Evolutionary conservation across 805 yeast species (phyloP), one percentile per base, ranked within the genome.

Genomic region (Wickerhamiella bombiphila): DNA sequence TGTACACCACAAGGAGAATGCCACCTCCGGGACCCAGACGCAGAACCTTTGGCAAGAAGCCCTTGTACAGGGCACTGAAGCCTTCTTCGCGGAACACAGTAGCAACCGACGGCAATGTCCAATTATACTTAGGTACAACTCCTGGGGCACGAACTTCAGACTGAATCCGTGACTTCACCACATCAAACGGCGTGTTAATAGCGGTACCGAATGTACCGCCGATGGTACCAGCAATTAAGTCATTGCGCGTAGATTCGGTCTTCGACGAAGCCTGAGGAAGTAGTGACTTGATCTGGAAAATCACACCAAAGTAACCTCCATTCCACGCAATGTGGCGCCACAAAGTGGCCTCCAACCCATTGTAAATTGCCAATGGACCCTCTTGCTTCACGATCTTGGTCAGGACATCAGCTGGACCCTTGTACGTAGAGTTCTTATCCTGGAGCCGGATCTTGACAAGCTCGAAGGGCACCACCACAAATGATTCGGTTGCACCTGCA

Each of bases 11-110:
- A 58, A 91, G 70, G 54, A 91, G 66, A 49, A 91, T 85, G 67
- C 99, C 99, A 59, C 99, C 99, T 55, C 99, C 99, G 43, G 99
- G 98, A 34, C 97, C 98, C 49, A 91, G 69, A 71, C 99, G 77
- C 56, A 91, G 68, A 9, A 91, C 96, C 68, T 91, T 91, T 49
- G 99, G 99, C 46, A 86, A 57, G 72, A 91, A 88, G 29, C 98
- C 98, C 65, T 86, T 88, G 63, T 86, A 88, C 42, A 91, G 70
- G 5, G 97, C 95, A 35, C 63, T 66, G 51, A 83, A 72, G 22
- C 99, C 98, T 68, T 91, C 99, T 62, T 88, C 97, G 57, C 66
- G 73, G 52, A 75, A 74, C 18, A 91, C 81, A 15, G 75, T 68
- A 31, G 67, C 56, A 41, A 91, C 63, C 3, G 93, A 71, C 29